Conservation (phyloP, 2,329 filamentous ascomycete genomes). For the Fusarium floridanum region DNA sequence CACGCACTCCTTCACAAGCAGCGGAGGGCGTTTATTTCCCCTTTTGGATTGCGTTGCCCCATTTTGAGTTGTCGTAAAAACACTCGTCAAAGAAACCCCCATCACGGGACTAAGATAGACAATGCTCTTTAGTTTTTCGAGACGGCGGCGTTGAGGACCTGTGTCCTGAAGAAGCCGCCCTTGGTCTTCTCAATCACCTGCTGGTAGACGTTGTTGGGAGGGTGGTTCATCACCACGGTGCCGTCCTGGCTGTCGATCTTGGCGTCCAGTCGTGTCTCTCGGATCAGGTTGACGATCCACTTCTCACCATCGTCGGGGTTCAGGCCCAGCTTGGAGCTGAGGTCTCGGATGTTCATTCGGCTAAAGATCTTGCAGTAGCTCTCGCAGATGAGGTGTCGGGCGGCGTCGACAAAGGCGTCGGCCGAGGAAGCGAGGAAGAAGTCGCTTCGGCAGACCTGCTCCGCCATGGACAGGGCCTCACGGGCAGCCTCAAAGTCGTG, state of each 20-base stretch:
- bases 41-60: slow-evolving; percentile 37
- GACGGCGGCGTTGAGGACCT: slow-evolving; percentile 83
- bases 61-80: slow-evolving; percentile 41
- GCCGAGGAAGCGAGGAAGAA: slow-evolving; percentile 92
- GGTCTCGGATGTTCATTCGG: slow-evolving; percentile 96
- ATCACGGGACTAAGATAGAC: not conserved
- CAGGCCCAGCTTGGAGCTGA: slow-evolving; percentile 90
- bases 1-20: slow-evolving; percentile 27
- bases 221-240: slow-evolving; percentile 99
- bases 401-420: slow-evolving; percentile 92
- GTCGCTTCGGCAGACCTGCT: slow-evolving; percentile 91
- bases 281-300: slow-evolving; percentile 99
- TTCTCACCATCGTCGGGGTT: slow-evolving; percentile 98
- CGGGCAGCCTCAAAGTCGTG: slow-evolving; percentile 89
- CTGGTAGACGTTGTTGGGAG: slow-evolving; percentile 97
- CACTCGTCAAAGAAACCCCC: slow-evolving; percentile 33
- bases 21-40: slow-evolving; percentile 33
- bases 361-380: slow-evolving; percentile 99
- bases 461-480: slow-evolving; percentile 89
- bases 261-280: slow-evolving; percentile 95
- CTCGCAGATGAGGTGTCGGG: slow-evolving; percentile 96
- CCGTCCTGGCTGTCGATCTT: slow-evolving; percentile 99
- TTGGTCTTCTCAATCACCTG: slow-evolving; percentile 99
- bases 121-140: slow-evolving; percentile 62
- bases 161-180: slow-evolving; percentile 98